Evolutionary conservation across 257 asterid genomes (phyloP).

Genomic region (Solanum corneliomulleri): DNA sequence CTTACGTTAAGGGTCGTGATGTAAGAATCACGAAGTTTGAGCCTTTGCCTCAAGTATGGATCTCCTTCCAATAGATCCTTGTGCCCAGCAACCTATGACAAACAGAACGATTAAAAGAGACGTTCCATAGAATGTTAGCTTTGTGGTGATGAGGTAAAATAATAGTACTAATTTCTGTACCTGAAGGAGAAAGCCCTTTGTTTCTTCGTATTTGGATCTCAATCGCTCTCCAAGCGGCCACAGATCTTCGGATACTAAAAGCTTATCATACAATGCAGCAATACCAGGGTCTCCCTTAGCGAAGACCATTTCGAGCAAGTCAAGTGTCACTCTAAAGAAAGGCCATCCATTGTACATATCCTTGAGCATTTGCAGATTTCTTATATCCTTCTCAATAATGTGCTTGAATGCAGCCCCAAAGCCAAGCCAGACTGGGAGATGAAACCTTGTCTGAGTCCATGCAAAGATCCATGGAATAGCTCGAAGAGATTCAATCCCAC

Average conservation of each 20-base stretch:
- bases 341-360: constrained; percentile 96
- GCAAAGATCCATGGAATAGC: constrained; percentile 98
- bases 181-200: constrained; percentile 63
- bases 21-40: constrained; percentile 73
- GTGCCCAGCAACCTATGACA: constrained; percentile 74
- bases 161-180: constrained; percentile 8
- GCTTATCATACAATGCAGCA: constrained; percentile 76
- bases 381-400: constrained; percentile 38
- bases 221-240: constrained; percentile 61
- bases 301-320: constrained; percentile 86
- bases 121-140: neutral
- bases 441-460: constrained; percentile 97
- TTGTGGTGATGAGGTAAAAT: neutral
- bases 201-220: constrained; percentile 48
- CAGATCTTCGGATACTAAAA: constrained; percentile 54
- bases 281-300: constrained; percentile 91
- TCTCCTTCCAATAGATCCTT: constrained; percentile 78
- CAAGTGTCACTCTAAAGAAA: constrained; percentile 87
- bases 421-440: constrained; percentile 97
- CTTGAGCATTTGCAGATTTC: constrained; percentile 61
- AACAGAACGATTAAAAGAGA: neutral
- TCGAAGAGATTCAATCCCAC: constrained; percentile 88
- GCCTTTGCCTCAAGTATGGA: constrained; percentile 95
- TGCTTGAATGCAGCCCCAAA: constrained; percentile 72
- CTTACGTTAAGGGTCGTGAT: constrained; percentile 68